phyloP scores from a whole-genome alignment of 768 basidiomycete species.

The Pisolithus sp. region DNA sequence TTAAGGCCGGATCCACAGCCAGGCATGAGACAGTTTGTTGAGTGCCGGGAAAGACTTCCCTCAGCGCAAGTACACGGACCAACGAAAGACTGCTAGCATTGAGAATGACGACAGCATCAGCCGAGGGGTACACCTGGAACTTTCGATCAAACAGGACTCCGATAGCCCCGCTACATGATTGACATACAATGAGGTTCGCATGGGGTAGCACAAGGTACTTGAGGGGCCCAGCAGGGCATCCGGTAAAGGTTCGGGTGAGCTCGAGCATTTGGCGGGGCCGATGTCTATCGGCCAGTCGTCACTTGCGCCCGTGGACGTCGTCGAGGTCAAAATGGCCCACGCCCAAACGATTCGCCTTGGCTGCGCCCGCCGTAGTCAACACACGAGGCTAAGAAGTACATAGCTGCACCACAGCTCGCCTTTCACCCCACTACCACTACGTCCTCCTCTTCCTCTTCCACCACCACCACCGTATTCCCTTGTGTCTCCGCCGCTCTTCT shows the following conservation, averaged over 20 bases:
- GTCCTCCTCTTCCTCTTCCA: too few relatives aligned
- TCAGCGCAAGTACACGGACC: constrained; percentile 67
- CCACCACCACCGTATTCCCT: neutral
- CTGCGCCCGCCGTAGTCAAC: neutral
- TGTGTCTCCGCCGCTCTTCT: neutral
- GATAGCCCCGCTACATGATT: neutral
- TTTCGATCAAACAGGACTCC: neutral
- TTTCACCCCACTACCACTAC: too few relatives aligned
- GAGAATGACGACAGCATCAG: constrained; percentile 62
- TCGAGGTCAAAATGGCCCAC: too few relatives aligned
- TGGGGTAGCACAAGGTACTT: constrained; percentile 52
- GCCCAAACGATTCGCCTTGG: too few relatives aligned
- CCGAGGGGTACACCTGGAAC: constrained; percentile 63
- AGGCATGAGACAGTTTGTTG: constrained; percentile 50
- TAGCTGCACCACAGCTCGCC: too few relatives aligned
- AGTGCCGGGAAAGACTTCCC: constrained; percentile 71
- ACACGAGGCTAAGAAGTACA: too few relatives aligned
- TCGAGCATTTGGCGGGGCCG: constrained; percentile 36
- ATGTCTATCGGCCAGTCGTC: neutral
- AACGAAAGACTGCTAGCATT: constrained; percentile 63
- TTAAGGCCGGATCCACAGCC: constrained; percentile 72
- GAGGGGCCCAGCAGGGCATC: constrained; percentile 48
- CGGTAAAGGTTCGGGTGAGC: constrained; percentile 39
- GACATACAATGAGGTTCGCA: constrained; percentile 54
- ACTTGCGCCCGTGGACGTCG: too few relatives aligned